A percentile compares a stretch with the other conserved stretches of the same genome.
Conservation (phyloP, 1,139 yeast genomes). For the Suhomyces yuchorum region DNA sequence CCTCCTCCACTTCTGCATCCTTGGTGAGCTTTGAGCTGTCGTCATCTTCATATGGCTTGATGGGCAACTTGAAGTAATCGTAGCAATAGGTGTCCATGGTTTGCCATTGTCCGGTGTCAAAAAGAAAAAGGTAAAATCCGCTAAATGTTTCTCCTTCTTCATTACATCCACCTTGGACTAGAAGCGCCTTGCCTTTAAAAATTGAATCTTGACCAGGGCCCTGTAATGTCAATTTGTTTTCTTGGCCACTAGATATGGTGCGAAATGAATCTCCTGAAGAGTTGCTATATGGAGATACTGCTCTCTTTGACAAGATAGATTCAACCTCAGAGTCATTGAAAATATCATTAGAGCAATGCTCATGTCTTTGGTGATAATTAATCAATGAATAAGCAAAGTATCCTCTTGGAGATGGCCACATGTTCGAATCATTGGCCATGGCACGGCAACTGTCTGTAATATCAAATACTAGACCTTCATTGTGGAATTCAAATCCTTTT, state of each 20-base stretch:
- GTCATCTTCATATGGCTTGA: conserved; percentile 35
- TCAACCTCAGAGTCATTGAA: conserved; percentile 6
- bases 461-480: conserved; percentile 27
- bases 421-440: conserved; percentile 12
- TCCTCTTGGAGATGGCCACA: conserved; percentile 45
- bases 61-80: conserved; percentile 36
- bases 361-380: conserved; percentile 24
- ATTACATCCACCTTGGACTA: conserved; percentile 49
- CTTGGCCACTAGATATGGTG: conserved; percentile 14
- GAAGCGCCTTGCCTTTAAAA: conserved; percentile 33
- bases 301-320: conserved; percentile 2
- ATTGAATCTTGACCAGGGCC: conserved; percentile 18
- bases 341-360: conserved; percentile 15
- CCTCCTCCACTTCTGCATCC: conserved; percentile 29
- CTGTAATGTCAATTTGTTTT: conserved; percentile 8
- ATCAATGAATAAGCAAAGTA: conserved; percentile 41
- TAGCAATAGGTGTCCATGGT: conserved; percentile 36
- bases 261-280: conserved; percentile 22
- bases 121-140: conserved; percentile 38
- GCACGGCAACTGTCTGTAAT: conserved; percentile 14
- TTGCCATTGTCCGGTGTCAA: conserved; percentile 41
- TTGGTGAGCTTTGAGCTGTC: conserved; percentile 23
- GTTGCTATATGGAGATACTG: conserved; percentile 13
- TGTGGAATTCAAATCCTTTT: conserved; percentile 21
- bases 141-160: conserved; percentile 33